Evolutionary conservation across 2,329 filamentous ascomycete genomes (phyloP), one percentile per base, ranked within the genome.

Genomic region (Pseudogymnoascus sp.): DNA sequence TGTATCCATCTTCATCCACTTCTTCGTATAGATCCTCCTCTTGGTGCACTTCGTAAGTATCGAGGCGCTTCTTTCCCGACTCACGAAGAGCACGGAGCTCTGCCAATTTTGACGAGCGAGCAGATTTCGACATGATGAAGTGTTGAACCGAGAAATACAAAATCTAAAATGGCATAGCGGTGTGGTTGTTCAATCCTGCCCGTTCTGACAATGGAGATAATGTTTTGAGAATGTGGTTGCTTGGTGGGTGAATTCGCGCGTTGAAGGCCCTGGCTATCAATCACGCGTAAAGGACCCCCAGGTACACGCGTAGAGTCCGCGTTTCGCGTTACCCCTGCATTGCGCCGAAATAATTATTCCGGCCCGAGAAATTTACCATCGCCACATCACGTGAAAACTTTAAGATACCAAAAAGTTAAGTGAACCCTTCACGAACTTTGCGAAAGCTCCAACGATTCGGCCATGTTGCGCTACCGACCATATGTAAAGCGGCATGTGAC

Each of bases 1-100:
- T 97, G 81, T 99, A 99, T 61, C 90, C 90, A 71, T 94, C 93
- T 71, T 99, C 94, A 72, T 97, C 92, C 59, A 99, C 92, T 71
- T 96, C 92, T 67, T 97, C 94, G 78, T 97, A 99, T 50, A 99
- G 80, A 69, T 90, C 86, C 67, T 88, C 84, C 70, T 90, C 89
- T 66, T 97, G 88, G 70, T 91, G 84, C 66, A 97, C 85, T 76
- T 96, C 81, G 78, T 97, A 99, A 65, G 84, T 86, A 70, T 92
- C 89, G 67, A 96, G 87, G 68, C 88, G 88, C 77, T 94, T 97
- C 81, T 96, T 96, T 77, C 94, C 94, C 62, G 92, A 85, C 70
- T 90, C 86, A 72, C 92, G 89, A 68, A 96, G 84, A 73, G 90
- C 92, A 71, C 85, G 85, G 67, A 97, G 84, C 81, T 96, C 90